Percentiles rank a stretch among this genome's conserved stretches.
These are phyloP conservation scores for Pseudocohnilembus persalinus DNA, from an alignment of 169 alveolate species.

Conservation along the genomic window DNA sequence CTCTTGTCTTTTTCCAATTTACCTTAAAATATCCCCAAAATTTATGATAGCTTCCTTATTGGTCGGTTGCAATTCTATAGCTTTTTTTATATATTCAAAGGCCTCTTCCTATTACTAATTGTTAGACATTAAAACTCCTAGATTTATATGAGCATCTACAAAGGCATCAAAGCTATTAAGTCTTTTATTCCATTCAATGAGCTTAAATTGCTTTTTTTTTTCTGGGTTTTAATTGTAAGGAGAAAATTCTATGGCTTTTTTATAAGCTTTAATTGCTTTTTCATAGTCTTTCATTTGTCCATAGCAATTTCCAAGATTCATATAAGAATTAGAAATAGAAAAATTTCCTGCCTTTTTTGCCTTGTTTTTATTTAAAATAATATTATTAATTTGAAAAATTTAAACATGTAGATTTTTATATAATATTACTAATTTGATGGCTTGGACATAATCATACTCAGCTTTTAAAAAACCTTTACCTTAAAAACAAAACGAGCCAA, in stretches of 20 bases:
- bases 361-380: not conserved
- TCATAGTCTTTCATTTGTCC: constrained; percentile 31
- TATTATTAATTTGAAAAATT: too few species aligned
- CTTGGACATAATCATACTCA: constrained; percentile 15
- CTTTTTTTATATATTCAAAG: constrained; percentile 35
- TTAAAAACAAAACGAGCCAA: constrained; percentile 27
- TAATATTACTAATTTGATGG: constrained; percentile 16
- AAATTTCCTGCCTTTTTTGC: not conserved
- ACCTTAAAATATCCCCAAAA: constrained; percentile 57
- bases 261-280: constrained; percentile 46
- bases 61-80: constrained; percentile 52
- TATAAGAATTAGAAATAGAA: constrained; percentile 28
- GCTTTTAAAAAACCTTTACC: constrained; percentile 20
- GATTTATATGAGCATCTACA: constrained; percentile 49
- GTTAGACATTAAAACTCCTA: constrained; percentile 43
- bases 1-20: constrained; percentile 52
- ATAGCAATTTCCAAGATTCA: constrained; percentile 50
- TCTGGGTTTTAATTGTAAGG: constrained; percentile 22
- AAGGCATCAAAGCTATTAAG: constrained; percentile 47
- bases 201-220: not conserved
- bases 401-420: not conserved
- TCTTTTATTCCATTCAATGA: not conserved
- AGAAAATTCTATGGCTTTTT: constrained; percentile 29
- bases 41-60: constrained; percentile 55
- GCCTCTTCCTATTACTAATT: constrained; percentile 43